These are phyloP conservation scores for Colletotrichum sansevieriae DNA, from an alignment of 2,329 filamentous ascomycete species.

Conservation along the genomic window DNA sequence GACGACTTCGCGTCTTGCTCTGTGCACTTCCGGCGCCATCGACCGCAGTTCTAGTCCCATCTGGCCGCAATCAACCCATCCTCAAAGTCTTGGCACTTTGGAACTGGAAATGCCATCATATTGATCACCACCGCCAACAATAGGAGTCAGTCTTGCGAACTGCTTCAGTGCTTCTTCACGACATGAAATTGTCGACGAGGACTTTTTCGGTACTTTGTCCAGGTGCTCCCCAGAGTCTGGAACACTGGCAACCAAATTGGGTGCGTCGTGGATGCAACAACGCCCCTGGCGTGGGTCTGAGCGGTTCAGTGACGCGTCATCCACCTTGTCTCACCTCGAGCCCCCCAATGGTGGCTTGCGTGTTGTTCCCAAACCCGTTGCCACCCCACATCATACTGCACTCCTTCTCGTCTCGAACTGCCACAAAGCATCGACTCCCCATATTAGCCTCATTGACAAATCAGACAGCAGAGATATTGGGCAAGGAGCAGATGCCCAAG, in stretches of 20 bases:
- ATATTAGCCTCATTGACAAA: conserved; percentile 31
- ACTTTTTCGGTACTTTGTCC: conserved; percentile 11
- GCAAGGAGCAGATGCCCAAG: conserved; percentile 26
- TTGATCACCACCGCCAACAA: conserved; percentile 19
- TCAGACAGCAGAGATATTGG: conserved; percentile 20
- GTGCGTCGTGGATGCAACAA: conserved; percentile 21
- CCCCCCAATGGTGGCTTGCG: conserved; percentile 41
- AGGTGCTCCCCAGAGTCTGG: conserved; percentile 29
- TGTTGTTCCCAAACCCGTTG: conserved; percentile 40
- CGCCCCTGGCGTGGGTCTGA: conserved; percentile 31
- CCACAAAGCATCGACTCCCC: conserved; percentile 13
- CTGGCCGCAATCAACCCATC: conserved; percentile 13
- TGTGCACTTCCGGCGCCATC: conserved; percentile 1
- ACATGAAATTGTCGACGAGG: conserved; percentile 16
- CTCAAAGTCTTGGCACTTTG: conserved; percentile 1
- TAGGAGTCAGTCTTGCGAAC: conserved; percentile 13
- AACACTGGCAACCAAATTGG: conserved; percentile 10
- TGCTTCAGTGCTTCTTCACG: conserved; percentile 1
- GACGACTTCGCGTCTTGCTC: not conserved
- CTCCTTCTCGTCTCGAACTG: conserved; percentile 38
- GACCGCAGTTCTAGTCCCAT: not conserved
- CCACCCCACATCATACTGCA: conserved; percentile 39
- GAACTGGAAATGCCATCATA: not conserved
- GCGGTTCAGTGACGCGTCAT: conserved; percentile 42
- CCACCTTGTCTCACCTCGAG: conserved; percentile 39